Evolutionary conservation across 2,329 filamentous ascomycete species (phyloP), one percentile per base, ranked within the genome.

Genomic region (Pezicula carpinea): DNA sequence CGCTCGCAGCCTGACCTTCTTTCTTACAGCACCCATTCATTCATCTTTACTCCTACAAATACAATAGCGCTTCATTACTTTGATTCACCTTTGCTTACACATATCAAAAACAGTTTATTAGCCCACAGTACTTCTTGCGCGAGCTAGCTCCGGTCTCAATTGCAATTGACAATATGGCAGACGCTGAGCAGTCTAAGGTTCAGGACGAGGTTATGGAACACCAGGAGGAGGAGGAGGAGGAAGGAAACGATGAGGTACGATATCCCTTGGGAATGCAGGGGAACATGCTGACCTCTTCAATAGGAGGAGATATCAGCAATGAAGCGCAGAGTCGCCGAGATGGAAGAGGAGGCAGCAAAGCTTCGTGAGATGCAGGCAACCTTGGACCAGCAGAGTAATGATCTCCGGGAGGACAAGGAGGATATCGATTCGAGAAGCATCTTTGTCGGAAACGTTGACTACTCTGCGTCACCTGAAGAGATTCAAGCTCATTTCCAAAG

Each of bases 371-470:
- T 93, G 87, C 88, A 93, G 66, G 84, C 84, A 46, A 83, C 78
- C 45, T 78, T 97, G 52, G 92, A 97, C 66, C 83, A 91, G 65
- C 87, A 93, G 61, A 84, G 82, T 53, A 83, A 89, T 55, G 88
- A 88, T 59, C 76, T 93, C 52, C 82, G 86, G 56, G 93, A 97
- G 65, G 90, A 91, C 72, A 95, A 95, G 70, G 91, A 96, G 67
- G 95, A 96, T 58, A 83, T 99, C 50, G 93, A 99, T 70, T 85
- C 85, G 57, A 85, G 93, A 62, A 96, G 90, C 71, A 90, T 99
- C 69, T 99, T 99, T 66, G 93, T 99, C 38, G 93, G 93, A 58
- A 99, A 99, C 60, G 93, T 99, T 56, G 93, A 99, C 70, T 99
- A 99, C 69, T 91, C 89, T 53, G 91, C 92, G 18, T 95, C 90